Conservation (phyloP, 1,139 yeast genomes). For the Ogataea hybrid region DNA sequence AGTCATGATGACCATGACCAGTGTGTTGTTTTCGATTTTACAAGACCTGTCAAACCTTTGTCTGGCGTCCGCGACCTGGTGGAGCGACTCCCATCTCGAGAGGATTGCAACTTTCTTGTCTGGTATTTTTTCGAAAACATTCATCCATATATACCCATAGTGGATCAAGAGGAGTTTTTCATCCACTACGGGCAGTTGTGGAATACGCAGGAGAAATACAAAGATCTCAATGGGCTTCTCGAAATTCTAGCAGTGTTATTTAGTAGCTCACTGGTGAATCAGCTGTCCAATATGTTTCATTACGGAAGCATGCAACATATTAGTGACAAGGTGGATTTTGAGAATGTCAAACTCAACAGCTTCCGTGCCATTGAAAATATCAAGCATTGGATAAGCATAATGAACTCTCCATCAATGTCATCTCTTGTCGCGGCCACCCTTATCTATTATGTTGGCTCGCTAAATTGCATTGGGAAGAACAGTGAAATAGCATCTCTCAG, state of each 20-base stretch:
- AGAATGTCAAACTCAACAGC: conserved; percentile 13
- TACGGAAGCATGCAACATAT: neutral
- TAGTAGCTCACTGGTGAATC: too few relatives aligned
- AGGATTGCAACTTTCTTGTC: conserved; percentile 16
- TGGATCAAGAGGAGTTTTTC: conserved; percentile 21
- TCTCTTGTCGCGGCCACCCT: conserved; percentile 17
- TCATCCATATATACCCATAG: conserved; percentile 23
- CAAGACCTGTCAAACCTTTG: conserved; percentile 12
- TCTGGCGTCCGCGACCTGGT: conserved; percentile 8
- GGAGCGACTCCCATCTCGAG: conserved; percentile 11
- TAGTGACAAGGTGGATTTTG: conserved; percentile 6
- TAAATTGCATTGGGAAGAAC: conserved; percentile 19
- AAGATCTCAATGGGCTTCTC: too few relatives aligned
- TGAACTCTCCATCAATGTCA: conserved; percentile 22
- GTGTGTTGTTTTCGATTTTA: conserved; percentile 19
- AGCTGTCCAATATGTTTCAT: too few relatives aligned
- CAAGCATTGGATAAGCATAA: conserved; percentile 15
- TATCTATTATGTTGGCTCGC: conserved; percentile 22
- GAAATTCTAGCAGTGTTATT: too few relatives aligned
- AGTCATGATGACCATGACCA: conserved; percentile 11
- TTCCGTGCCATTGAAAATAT: conserved; percentile 22
- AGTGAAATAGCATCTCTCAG: conserved; percentile 12
- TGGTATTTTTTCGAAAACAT: conserved; percentile 20
- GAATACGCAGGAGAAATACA: too few relatives aligned
- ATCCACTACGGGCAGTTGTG: conserved; percentile 15